Evolutionary conservation across 257 asterid species (phyloP).

Genomic region (Anisodus tanguticus): DNA sequence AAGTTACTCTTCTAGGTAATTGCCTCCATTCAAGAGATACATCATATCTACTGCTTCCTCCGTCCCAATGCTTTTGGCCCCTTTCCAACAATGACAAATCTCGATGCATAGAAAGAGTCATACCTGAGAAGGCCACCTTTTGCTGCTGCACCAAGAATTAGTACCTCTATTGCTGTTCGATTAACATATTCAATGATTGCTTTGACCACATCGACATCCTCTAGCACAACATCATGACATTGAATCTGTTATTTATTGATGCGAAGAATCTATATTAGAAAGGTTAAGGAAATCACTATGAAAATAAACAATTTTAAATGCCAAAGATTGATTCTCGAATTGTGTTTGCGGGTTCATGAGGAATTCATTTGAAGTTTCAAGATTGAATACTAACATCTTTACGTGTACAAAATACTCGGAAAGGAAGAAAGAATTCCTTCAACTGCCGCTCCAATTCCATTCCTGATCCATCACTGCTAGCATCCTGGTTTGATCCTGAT

Average conservation of each 20-base stretch:
- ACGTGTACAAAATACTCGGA: conserved; percentile 50
- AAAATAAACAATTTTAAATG: background rate
- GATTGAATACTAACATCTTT: conserved; percentile 49
- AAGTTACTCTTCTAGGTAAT: conserved; percentile 10
- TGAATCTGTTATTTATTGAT: conserved; percentile 52
- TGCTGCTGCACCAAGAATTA: conserved; percentile 79
- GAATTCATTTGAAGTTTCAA: background rate
- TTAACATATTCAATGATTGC: conserved; percentile 69
- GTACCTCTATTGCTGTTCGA: conserved; percentile 66
- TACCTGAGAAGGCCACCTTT: conserved; percentile 85
- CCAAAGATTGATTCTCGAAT: background rate
- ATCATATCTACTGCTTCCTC: background rate
- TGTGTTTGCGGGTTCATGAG: background rate
- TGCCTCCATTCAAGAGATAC: background rate
- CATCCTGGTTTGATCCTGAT: conserved; percentile 32
- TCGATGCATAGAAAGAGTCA: background rate
- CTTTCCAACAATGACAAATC: background rate
- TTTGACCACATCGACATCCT: conserved; percentile 67
- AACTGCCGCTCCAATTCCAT: conserved; percentile 34
- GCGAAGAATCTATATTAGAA: background rate
- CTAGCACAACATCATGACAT: conserved; percentile 74
- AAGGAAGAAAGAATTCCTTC: conserved; percentile 49
- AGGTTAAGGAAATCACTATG: background rate
- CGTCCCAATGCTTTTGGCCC: conserved; percentile 1
- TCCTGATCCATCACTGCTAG: conserved; percentile 30